Base-by-base conservation (phyloP, 768 basidiomycete species). In the Amyloporia xantha region DNA sequence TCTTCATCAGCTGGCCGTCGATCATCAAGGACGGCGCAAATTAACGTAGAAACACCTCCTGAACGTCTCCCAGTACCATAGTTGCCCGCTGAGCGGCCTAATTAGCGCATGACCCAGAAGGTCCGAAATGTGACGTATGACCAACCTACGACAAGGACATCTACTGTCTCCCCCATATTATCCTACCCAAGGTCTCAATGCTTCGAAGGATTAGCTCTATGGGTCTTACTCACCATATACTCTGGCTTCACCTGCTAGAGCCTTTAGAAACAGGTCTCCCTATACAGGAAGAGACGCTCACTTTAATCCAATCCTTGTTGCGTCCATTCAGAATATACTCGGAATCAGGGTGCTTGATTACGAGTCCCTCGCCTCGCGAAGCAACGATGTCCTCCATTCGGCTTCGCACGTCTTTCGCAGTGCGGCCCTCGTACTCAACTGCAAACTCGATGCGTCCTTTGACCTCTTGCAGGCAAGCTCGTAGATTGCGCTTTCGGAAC, bases 291-390 rank as follows among this genome's bases (percentile, higher is more conserved):
- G 15, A 25, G 7, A 37, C 65, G 36, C 65, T 39, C 55, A 84
- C 85, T 70, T 99, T 99, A 59, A 95, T 81, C 95, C 96, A 99
- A 58, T 90, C 86, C 63, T 82, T 78, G 57, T 87, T 91, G 50
- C 96, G 74, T 1, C 89, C 91, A 57, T 94, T 93, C 37, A 96
- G 69, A 11, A 81, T 73, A 65, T 99, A 99, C 52, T 82, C 76
- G 0, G 86, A 79, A 20, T 77, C 68, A 0, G 84, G 84, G 56
- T 92, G 85, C 64, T 99, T 99, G 51, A 98, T 76, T 6, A 98
- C 86, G 11, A 99, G 70, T 0, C 96, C 96, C 65, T 98, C 96
- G 3, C 96, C 96, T 47, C 91, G 81, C 17, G 73, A 66, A 24
- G 80, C 84, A 76, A 99, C 84, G 44, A 98, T 73, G 47, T 84